Evolutionary conservation across 768 basidiomycete genomes (phyloP).

Genomic region (Suillus subalutaceus): DNA sequence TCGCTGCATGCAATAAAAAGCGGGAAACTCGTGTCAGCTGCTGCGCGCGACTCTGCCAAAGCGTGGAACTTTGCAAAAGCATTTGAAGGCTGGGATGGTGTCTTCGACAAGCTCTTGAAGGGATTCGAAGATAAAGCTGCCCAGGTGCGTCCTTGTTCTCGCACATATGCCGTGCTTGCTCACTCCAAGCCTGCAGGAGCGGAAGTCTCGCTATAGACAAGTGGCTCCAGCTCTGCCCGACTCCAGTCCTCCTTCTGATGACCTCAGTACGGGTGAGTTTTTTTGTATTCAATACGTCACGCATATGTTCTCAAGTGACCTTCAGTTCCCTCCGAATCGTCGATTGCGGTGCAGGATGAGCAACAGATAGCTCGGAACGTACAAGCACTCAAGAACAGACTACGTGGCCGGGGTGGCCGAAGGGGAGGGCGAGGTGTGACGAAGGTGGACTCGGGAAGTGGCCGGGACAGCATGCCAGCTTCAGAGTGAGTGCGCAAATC

Average conservation of each 20-base stretch:
- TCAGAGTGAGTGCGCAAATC: slow-evolving; percentile 64
- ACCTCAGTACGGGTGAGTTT: slow-evolving; percentile 56
- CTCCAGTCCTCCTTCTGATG: slow-evolving; percentile 54
- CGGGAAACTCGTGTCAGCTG: slow-evolving; percentile 39
- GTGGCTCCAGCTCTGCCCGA: slow-evolving; percentile 38
- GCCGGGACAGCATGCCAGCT: slow-evolving; percentile 60
- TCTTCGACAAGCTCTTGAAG: slow-evolving; percentile 77
- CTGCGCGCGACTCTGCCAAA: slow-evolving; percentile 38
- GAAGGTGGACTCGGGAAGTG: slow-evolving; percentile 54
- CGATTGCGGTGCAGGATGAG: slow-evolving; percentile 67
- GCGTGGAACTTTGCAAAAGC: slow-evolving; percentile 72
- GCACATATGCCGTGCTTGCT: not conserved
- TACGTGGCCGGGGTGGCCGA: slow-evolving; percentile 74
- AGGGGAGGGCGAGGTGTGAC: slow-evolving; percentile 52
- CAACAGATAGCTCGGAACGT: slow-evolving; percentile 93
- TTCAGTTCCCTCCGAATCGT: slow-evolving; percentile 50
- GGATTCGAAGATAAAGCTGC: slow-evolving; percentile 77
- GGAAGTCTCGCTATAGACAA: slow-evolving; percentile 63
- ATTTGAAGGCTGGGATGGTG: slow-evolving; percentile 78
- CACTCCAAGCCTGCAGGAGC: slow-evolving; percentile 51
- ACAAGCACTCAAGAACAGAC: slow-evolving; percentile 81
- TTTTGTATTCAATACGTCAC: not conserved
- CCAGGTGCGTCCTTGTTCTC: slow-evolving; percentile 43
- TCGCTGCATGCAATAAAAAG: slow-evolving; percentile 70
- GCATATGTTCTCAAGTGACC: not conserved